Base-by-base conservation (phyloP, 257 asterid genomes). In the Jacaranda copaia region DNA sequence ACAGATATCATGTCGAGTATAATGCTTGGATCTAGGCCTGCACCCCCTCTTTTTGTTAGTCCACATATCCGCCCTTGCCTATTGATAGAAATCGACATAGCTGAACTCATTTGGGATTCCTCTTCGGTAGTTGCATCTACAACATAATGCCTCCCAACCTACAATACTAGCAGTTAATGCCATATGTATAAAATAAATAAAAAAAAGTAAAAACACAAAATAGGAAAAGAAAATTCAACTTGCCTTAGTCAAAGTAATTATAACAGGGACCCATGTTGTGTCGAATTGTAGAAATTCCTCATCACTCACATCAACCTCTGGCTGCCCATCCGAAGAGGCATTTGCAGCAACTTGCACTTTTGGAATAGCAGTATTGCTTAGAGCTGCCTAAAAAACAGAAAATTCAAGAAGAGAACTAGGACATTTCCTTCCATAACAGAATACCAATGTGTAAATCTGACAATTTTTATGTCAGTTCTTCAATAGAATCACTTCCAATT, bases 21-120 rank as follows among this genome's bases (percentile, higher is more conserved):
- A 40, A 89, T 73, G 81, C 93, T 88, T 8, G 97, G 96, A 68
- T 92, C 91, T 10, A 92, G 76, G 36, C 93, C 97, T 0, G 93
- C 91, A 18, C 96, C 98, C 58, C 95, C 99, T 77, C 96, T 81
- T 78, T 94, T 94, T 5, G 91, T 94, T 68, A 92, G 74, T 51
- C 98, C 98, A 12, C 98, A 92, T 65, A 94, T 81, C 20, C 71
- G 72, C 32, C 97, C 97, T 51, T 78, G 86, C 88, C 98, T 82
- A 61, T 94, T 92, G 4, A 91, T 77, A 16, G 97, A 92, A 74
- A 92, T 83, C 8, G 98, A 90, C 43, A 94, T 75, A 49, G 99
- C 98, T 0, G 96, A 94, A 77, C 95, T 92, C 98, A 94, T 94
- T 71, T 91, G 93, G 70, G 99, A 89, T 79, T 94, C 99, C 87